These are phyloP conservation scores for Ascochyta fabae DNA, from an alignment of 2,329 filamentous ascomycete species.

Conservation along the genomic window DNA sequence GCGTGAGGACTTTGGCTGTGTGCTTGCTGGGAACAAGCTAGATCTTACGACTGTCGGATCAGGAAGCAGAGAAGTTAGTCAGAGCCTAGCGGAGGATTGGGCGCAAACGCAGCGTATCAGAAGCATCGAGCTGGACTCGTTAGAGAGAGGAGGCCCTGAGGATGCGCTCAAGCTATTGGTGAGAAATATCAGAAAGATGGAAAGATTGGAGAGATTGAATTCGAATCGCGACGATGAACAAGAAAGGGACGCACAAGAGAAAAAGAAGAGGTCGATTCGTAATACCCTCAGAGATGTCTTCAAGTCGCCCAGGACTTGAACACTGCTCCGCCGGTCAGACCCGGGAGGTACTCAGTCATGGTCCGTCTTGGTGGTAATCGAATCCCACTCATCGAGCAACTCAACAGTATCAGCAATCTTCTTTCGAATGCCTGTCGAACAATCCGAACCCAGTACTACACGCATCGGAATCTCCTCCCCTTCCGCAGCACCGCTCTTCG, in stretches of 20 bases:
- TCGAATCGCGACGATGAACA: background rate
- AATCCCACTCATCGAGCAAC: conserved; percentile 47
- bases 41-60: conserved; percentile 20
- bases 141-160: conserved; percentile 15
- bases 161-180: conserved; percentile 25
- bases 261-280: background rate
- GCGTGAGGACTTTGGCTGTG: conserved; percentile 32
- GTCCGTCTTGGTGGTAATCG: conserved; percentile 28
- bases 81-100: conserved; percentile 30
- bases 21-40: conserved; percentile 38
- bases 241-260: background rate
- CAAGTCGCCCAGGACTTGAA: background rate
- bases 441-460: conserved; percentile 57
- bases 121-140: conserved; percentile 29
- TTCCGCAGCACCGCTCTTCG: conserved; percentile 55
- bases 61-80: conserved; percentile 22
- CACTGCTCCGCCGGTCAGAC: background rate
- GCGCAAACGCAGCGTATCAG: conserved; percentile 30
- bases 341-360: conserved; percentile 14
- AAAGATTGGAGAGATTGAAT: background rate
- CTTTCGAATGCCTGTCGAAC: conserved; percentile 15
- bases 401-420: conserved; percentile 27
- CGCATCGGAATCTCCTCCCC: conserved; percentile 61
- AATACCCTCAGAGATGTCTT: background rate
- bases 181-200: conserved; percentile 21